Conservation (phyloP, 1,139 yeast genomes). For the Yamadazyma kanchanaburiensis region DNA sequence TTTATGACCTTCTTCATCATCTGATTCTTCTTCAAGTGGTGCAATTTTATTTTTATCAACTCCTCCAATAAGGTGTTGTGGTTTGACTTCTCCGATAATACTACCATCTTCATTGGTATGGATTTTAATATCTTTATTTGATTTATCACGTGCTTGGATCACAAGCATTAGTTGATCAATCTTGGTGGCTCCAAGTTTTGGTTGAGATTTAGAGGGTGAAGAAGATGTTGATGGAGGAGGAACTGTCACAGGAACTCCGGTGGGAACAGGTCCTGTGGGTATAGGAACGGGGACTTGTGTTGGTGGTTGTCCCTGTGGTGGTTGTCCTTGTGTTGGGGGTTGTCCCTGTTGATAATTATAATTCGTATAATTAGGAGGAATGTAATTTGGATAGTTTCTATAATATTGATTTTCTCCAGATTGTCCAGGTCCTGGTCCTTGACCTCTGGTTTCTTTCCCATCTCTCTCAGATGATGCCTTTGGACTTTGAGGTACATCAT, state of each 20-base stretch:
- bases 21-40: conserved; percentile 15
- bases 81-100: conserved; percentile 30
- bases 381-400: conserved; percentile 7
- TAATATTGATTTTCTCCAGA: background rate
- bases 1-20: conserved; percentile 17
- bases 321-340: conserved; percentile 3
- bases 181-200: conserved; percentile 78
- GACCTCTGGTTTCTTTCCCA: background rate
- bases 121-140: conserved; percentile 53
- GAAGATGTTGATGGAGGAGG: background rate
- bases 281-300: conserved; percentile 6
- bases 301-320: conserved; percentile 4
- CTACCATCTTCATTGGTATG: conserved; percentile 65
- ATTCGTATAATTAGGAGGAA: conserved; percentile 10
- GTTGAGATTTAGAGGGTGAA: conserved; percentile 31
- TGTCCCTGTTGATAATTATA: conserved; percentile 1
- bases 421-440: background rate
- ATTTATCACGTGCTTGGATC: conserved; percentile 81
- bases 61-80: conserved; percentile 68
- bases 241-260: background rate
- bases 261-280: conserved; percentile 6
- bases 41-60: conserved; percentile 56
- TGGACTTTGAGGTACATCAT: conserved; percentile 43
- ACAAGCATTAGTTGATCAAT: conserved; percentile 88
- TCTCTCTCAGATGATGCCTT: conserved; percentile 31